Base-by-base conservation (phyloP, 1,284 basidiomycete species). In the Farysia itapuensis region DNA sequence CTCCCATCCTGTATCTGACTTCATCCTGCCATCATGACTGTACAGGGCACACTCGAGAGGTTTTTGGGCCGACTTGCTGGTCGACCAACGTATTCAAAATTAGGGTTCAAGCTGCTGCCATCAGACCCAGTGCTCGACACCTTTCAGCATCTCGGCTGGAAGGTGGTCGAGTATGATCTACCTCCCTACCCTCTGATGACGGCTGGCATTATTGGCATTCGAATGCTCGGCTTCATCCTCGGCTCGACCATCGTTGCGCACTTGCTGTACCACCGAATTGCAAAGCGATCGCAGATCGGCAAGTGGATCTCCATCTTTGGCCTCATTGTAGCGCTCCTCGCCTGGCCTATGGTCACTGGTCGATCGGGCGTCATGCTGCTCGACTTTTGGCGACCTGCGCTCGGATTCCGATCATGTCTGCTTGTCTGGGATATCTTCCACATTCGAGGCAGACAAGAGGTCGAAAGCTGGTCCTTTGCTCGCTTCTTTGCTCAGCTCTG, bases 371-470 rank as follows among this genome's bases (percentile, higher is more conserved):
- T 56, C 4, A 61, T 72, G 69, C 53, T 71, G 22, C 47, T 75
- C 45, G 70, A 72, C 48, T 76, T 74, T 34, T 66, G 70, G 59
- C 51, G 67, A 7, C 69, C 71, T 2, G 74, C 72, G 2, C 52
- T 75, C n/a, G 70, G 67, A 9, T 76, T 76, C 64, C 58, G 74
- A 18, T 61, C 69, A 2, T 49, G 59, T 30, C 45, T 74, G 35
- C 57, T 74, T 28, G 57, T 68, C 16, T 76, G 72, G 72, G 74
- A 76, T 43, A 66, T 76, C 28, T 72, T 73, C 47, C 48, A 53
- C 30, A 72, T 75, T 36, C 68, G 74, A 19, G 38, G 61, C 21
- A 20, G 40, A 16, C 42, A 67, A 14, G 72, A 76, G 36, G 71
- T 76, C 24, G 31, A 67, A 13, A 33, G 29, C 2, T 76, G 74